Percentiles rank a stretch among this genome's conserved stretches.
These are phyloP conservation scores for Pseudoneurospora amorphoporcata DNA, from an alignment of 495 filamentous ascomycete genomes.

Conservation along the genomic window DNA sequence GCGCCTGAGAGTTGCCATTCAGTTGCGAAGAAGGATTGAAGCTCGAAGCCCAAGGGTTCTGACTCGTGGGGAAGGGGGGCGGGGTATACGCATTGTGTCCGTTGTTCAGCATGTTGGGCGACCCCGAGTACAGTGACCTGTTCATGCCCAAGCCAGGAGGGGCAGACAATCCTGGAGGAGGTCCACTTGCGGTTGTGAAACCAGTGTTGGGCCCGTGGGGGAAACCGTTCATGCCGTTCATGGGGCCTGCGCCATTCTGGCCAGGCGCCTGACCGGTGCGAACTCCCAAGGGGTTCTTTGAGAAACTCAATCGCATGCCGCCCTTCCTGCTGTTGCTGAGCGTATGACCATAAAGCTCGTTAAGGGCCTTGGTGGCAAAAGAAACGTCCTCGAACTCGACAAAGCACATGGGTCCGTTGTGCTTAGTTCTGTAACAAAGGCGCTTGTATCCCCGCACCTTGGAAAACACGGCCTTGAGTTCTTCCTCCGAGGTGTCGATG, in stretches of 20 bases:
- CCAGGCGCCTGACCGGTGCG: constrained; percentile 57
- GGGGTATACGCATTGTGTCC: constrained; percentile 9
- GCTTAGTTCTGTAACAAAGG: constrained; percentile 94
- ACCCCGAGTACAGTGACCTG: constrained; percentile 22
- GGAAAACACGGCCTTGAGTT: constrained; percentile 88
- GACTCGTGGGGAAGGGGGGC: constrained; percentile 11
- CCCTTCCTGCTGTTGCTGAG: constrained; percentile 92
- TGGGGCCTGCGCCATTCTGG: constrained; percentile 25
- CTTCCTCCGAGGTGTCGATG: constrained; percentile 88
- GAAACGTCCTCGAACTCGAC: constrained; percentile 96
- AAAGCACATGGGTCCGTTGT: constrained; percentile 98
- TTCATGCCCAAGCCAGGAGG: constrained; percentile 54
- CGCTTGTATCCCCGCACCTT: constrained; percentile 94
- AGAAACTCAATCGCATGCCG: constrained; percentile 95
- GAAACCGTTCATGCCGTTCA: constrained; percentile 41
- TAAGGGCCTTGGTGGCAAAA: constrained; percentile 85
- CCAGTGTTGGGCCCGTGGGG: constrained; percentile 32
- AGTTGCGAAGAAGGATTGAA: constrained; percentile 12
- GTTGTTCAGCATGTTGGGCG: constrained; percentile 9
- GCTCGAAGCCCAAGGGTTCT: constrained; percentile 16
- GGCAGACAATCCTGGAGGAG: constrained; percentile 60
- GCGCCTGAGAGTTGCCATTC: constrained; percentile 10
- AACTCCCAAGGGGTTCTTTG: constrained; percentile 93
- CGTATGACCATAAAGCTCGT: constrained; percentile 80
- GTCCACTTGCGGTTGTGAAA: constrained; percentile 64